Evolutionary conservation across 1,284 basidiomycete species (phyloP).

Genomic region (Apiotrichum gamsii): DNA sequence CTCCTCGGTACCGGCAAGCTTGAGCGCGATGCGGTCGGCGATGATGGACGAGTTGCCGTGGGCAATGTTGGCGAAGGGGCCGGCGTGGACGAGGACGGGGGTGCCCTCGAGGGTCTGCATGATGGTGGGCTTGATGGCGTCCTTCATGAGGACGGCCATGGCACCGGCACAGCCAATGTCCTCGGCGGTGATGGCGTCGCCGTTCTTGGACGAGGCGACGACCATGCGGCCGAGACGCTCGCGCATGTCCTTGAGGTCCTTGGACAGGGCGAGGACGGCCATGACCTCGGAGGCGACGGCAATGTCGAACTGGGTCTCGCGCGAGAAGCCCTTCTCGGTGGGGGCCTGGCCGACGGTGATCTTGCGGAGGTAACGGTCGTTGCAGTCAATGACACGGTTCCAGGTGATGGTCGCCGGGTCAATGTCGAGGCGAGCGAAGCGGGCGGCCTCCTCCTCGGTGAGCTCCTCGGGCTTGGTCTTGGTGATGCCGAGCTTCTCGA

Average conservation of each 20-base stretch:
- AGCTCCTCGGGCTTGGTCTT: slow-evolving; percentile 90
- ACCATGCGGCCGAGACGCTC: slow-evolving; percentile 71
- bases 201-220: slow-evolving; percentile 86
- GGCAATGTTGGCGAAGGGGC: slow-evolving; percentile 98
- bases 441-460: slow-evolving; percentile 83
- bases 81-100: slow-evolving; percentile 97
- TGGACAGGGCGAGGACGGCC: slow-evolving; percentile 92
- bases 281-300: slow-evolving; percentile 96
- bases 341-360: slow-evolving; percentile 85
- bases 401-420: slow-evolving; percentile 91
- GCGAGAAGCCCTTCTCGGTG: slow-evolving; percentile 84
- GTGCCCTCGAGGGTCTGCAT: slow-evolving; percentile 99
- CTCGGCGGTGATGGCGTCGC: slow-evolving; percentile 91
- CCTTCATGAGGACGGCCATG: slow-evolving; percentile 95
- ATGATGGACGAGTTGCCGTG: slow-evolving; percentile 99
- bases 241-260: slow-evolving; percentile 84
- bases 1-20: slow-evolving; percentile 92
- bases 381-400: slow-evolving; percentile 95
- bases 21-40: slow-evolving; percentile 90
- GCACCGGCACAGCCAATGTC: slow-evolving; percentile 95
- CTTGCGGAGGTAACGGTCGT: slow-evolving; percentile 93
- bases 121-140: slow-evolving; percentile 97
- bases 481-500: slow-evolving; percentile 90
- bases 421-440: slow-evolving; percentile 87
- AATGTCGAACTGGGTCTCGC: slow-evolving; percentile 92